Conservation (phyloP, 2,329 filamentous ascomycete species). For the Colletotrichum chrysophilum region DNA sequence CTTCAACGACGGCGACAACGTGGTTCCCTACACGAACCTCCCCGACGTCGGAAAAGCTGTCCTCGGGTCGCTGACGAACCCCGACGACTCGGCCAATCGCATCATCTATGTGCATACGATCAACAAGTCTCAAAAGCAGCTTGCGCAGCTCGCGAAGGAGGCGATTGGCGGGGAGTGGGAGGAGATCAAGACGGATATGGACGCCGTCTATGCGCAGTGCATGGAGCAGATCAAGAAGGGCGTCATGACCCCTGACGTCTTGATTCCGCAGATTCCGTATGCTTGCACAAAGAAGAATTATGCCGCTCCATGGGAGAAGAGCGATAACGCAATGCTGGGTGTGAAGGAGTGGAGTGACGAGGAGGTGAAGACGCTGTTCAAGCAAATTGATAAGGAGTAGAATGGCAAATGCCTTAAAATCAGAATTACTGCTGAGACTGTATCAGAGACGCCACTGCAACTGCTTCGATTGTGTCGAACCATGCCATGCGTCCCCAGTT, state of each 20-base stretch:
- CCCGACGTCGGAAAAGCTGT: slow-evolving; percentile 30
- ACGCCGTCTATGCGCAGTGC: slow-evolving; percentile 21
- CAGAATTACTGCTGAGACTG: neutral
- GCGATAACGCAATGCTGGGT: slow-evolving; percentile 26
- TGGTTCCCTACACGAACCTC: slow-evolving; percentile 27
- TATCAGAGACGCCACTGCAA: neutral
- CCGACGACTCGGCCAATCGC: slow-evolving; percentile 33
- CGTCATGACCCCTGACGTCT: slow-evolving; percentile 17
- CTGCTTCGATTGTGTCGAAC: neutral
- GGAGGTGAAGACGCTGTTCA: slow-evolving; percentile 23
- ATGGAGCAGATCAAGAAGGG: slow-evolving; percentile 24
- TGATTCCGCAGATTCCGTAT: slow-evolving; percentile 24
- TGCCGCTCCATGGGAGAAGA: slow-evolving; percentile 14
- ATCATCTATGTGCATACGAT: slow-evolving; percentile 25
- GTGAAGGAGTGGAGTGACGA: slow-evolving; percentile 25
- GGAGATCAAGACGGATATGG: slow-evolving; percentile 17
- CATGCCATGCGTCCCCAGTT: neutral
- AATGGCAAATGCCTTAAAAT: neutral
- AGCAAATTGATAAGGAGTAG: slow-evolving; percentile 11
- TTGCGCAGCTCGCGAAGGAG: slow-evolving; percentile 24
- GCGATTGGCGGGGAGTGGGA: slow-evolving; percentile 24
- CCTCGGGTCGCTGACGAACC: slow-evolving; percentile 27
- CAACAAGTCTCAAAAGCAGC: slow-evolving; percentile 27
- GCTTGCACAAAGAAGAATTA: slow-evolving; percentile 21
- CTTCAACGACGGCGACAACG: slow-evolving; percentile 30